Conservation (phyloP, 2,329 filamentous ascomycete species). For the Stagonosporopsis cucurbitacearum region DNA sequence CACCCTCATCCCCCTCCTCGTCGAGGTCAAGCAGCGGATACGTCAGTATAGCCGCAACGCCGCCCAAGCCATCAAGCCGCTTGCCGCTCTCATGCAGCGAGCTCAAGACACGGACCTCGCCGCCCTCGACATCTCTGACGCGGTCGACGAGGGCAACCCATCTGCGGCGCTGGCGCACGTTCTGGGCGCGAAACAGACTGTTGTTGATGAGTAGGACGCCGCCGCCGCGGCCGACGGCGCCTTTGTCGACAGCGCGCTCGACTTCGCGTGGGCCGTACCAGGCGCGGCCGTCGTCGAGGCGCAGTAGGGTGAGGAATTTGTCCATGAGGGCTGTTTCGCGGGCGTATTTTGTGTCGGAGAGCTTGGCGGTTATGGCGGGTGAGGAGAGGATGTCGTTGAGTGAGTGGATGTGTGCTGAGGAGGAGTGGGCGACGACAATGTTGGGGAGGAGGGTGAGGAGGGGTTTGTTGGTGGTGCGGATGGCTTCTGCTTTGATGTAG, state of each 20-base stretch:
- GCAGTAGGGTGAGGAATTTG: constrained; percentile 76
- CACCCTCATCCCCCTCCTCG: constrained; percentile 60
- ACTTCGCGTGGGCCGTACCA: constrained; percentile 90
- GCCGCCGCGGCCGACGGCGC: constrained; percentile 85
- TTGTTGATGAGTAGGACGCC: constrained; percentile 88
- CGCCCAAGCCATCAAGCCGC: constrained; percentile 80
- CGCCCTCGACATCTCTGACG: constrained; percentile 80
- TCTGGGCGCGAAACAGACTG: constrained; percentile 81
- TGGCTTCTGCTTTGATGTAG: constrained; percentile 69
- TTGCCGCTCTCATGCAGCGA: constrained; percentile 93
- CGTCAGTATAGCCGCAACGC: constrained; percentile 87
- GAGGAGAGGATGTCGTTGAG: constrained; percentile 87
- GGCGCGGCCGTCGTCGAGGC: constrained; percentile 83
- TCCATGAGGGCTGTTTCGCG: constrained; percentile 86
- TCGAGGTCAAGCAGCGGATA: constrained; percentile 86
- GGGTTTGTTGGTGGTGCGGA: constrained; percentile 74
- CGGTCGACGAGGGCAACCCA: constrained; percentile 88
- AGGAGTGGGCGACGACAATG: constrained; percentile 78
- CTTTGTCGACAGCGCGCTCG: constrained; percentile 80
- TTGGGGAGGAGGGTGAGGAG: constrained; percentile 68
- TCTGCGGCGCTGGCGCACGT: constrained; percentile 75
- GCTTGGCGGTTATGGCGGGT: constrained; percentile 74
- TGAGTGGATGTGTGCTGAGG: constrained; percentile 84
- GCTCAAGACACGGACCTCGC: constrained; percentile 87
- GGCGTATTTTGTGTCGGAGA: constrained; percentile 87